Percentiles rank a stretch among this genome's conserved stretches.
Evolutionary conservation across 192 early-diverging fungal genomes (phyloP).

Genomic region (Backusella luteola): DNA sequence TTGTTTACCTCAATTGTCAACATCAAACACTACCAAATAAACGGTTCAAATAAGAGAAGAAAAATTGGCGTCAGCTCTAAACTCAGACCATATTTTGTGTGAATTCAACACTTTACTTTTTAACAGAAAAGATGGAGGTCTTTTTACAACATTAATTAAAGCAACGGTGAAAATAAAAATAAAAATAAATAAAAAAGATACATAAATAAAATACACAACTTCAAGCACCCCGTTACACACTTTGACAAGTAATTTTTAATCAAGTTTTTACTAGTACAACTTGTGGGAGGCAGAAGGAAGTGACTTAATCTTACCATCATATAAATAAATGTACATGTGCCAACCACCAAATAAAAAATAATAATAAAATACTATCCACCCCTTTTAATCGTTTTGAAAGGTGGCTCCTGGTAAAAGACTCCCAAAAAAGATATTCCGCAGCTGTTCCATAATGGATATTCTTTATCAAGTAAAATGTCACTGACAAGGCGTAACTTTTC

Average conservation of each 20-base stretch:
- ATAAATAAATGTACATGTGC: neutral
- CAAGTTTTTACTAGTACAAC: neutral
- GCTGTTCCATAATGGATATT: neutral
- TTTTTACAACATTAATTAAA: neutral
- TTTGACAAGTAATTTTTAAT: neutral
- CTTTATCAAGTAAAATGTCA: neutral
- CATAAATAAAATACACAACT: neutral
- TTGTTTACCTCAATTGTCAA: neutral
- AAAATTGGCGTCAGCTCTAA: slow-evolving; percentile 4
- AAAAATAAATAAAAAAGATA: neutral
- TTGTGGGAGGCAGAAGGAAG: neutral
- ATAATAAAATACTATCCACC: neutral
- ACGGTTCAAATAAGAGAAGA: neutral
- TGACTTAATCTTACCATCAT: neutral
- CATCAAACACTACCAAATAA: neutral
- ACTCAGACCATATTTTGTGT: neutral
- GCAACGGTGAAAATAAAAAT: neutral
- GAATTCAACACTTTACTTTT: neutral
- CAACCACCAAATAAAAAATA: neutral
- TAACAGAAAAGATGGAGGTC: neutral
- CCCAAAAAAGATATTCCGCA: neutral
- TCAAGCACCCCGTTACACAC: neutral
- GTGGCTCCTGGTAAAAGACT: neutral
- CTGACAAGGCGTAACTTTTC: neutral
- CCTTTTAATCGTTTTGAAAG: neutral